Evolutionary conservation across 2,329 filamentous ascomycete genomes (phyloP), one percentile per base, ranked within the genome.

Genomic region (Trichoderma sp.): DNA sequence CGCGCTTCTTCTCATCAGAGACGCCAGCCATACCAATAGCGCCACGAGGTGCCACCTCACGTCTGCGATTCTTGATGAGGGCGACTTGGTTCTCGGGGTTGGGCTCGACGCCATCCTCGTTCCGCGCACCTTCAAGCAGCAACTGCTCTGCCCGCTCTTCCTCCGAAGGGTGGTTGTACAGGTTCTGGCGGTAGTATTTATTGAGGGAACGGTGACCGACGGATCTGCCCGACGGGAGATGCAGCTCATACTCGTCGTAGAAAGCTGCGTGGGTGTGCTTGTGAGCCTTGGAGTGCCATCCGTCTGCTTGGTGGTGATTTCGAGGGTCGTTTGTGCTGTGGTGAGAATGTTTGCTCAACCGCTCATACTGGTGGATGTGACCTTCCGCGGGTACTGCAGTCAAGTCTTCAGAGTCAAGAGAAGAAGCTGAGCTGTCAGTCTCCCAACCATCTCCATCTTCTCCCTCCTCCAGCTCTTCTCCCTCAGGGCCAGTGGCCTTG

Each of bases 221-320:
- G 8, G 94, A 93, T 77, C 94, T 93, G 71, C 97, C 97, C 5
- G 93, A 95, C 1, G 97, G 97, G 14, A 99, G 90, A 81, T 99
- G 95, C 71, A 99, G 89, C 84, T 98, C 97, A 81, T 94, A 95
- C 62, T 99, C 97, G 80, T 97, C 94, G 81, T 97, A 92, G 83
- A 97, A 98, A 27, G 94, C 94, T 50, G 94, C 92, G 77, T 93
- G 90, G 5, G 90, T 84, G 78, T 92, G 83, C 79, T 94, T 93
- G 85, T 97, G 93, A 2, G 93, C 93, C 82, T 95, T 94, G 3
- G 93, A 95, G 83, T 97, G 93, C 87, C 90, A 95, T 71, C 94
- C 93, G 81, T 95, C 93, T 68, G 88, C 90, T 79, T 93, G 92
- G 77, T 91, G 93, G 81, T 96, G 94, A 24, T 91, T 89, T 29